These are phyloP conservation scores for Colletotrichum sp. DNA, from an alignment of 2,329 filamentous ascomycete genomes.

Conservation along the genomic window DNA sequence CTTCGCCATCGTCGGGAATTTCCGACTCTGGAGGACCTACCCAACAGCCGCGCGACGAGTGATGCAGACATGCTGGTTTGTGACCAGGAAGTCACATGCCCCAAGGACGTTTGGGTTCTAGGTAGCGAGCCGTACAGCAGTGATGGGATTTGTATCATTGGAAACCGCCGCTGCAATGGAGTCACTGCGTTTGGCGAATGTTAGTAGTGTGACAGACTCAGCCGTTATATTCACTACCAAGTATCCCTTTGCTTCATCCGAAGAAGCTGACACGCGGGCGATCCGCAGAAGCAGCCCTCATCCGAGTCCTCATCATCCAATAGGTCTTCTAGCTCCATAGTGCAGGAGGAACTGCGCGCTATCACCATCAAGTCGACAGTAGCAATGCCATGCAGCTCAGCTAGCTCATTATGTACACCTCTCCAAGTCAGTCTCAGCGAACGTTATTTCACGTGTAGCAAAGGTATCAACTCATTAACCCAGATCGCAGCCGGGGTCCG, in stretches of 20 bases:
- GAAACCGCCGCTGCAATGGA: not conserved
- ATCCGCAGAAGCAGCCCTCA: not conserved
- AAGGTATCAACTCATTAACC: not conserved
- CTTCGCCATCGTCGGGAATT: not conserved
- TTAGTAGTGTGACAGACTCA: not conserved
- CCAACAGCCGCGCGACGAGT: not conserved
- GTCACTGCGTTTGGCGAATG: not conserved
- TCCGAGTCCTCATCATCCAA: not conserved
- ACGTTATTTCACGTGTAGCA: not conserved
- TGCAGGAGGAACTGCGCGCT: not conserved
- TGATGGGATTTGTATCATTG: not conserved
- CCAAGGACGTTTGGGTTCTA: not conserved
- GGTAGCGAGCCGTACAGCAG: not conserved
- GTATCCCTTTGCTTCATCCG: not conserved
- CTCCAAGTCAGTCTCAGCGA: not conserved
- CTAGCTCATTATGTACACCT: not conserved
- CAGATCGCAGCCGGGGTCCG: not conserved
- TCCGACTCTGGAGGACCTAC: not conserved
- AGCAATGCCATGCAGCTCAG: not conserved
- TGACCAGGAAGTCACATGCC: not conserved
- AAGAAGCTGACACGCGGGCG: not conserved
- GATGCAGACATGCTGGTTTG: not conserved
- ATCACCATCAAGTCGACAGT: not conserved
- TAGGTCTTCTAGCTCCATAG: not conserved
- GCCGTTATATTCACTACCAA: not conserved